Conservation (phyloP, 257 asterid species). For the Solanum chilense region DNA sequence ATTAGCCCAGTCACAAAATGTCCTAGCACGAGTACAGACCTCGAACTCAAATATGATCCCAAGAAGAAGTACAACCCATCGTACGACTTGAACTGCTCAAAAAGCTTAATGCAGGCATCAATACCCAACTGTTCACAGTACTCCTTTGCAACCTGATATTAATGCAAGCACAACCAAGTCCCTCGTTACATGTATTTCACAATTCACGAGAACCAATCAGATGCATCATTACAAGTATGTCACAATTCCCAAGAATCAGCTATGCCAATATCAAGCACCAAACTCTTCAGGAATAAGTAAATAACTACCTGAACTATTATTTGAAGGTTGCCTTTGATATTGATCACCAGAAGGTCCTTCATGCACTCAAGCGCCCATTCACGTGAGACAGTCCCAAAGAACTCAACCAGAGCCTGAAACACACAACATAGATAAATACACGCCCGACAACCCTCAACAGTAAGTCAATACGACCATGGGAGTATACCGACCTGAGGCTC, state of each 20-base stretch:
- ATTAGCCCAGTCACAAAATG: background rate
- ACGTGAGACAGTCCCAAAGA: slow-evolving; percentile 80
- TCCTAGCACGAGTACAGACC: slow-evolving; percentile 23
- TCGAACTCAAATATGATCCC: slow-evolving; percentile 97
- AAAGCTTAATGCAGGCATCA: slow-evolving; percentile 82
- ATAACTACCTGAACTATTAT: slow-evolving; percentile 82
- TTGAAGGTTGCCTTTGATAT: slow-evolving; percentile 93
- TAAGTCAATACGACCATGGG: background rate
- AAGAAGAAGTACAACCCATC: slow-evolving; percentile 96
- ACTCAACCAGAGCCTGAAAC: slow-evolving; percentile 85
- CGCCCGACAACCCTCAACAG: background rate
- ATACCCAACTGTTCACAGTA: slow-evolving; percentile 97
- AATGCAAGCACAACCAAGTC: slow-evolving; percentile 4
- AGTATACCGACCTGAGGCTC: slow-evolving; percentile 83
- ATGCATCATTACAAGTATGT: background rate
- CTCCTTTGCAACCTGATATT: slow-evolving; percentile 81
- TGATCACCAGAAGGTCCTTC: slow-evolving; percentile 88
- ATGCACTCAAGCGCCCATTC: slow-evolving; percentile 98
- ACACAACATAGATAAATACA: slow-evolving; percentile 7
- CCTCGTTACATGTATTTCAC: background rate
- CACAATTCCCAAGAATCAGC: background rate
- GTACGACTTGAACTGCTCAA: slow-evolving; percentile 97
- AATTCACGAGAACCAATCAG: background rate
- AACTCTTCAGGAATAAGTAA: background rate
- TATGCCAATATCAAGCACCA: background rate